phyloP scores from a whole-genome alignment of 176 grass and related monocot genomes.

The Guadua angustifolia region DNA sequence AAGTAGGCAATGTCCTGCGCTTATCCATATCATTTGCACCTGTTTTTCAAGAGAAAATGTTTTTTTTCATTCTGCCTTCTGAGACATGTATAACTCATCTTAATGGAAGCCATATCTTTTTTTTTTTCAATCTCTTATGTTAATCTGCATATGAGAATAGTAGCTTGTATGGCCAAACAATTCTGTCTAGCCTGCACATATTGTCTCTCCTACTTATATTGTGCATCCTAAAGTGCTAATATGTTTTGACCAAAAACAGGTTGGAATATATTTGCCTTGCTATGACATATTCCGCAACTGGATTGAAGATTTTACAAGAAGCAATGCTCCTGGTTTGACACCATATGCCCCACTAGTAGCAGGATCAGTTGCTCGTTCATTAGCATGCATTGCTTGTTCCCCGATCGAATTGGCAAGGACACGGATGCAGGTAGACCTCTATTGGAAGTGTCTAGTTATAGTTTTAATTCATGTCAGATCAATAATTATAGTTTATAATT shows the following conservation, averaged over 20 bases:
- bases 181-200: neutral
- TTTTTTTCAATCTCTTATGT: slow-evolving; percentile 4
- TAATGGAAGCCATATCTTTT: neutral
- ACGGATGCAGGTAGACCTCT: slow-evolving; percentile 83
- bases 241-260: slow-evolving; percentile 58
- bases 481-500: neutral
- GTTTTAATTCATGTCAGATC: neutral
- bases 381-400: slow-evolving; percentile 96
- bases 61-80: neutral
- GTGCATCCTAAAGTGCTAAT: slow-evolving; percentile 8
- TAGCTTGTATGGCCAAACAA: neutral
- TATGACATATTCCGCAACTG: slow-evolving; percentile 92
- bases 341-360: slow-evolving; percentile 84
- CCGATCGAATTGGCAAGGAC: slow-evolving; percentile 91
- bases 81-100: neutral
- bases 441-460: slow-evolving; percentile 9
- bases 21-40: neutral
- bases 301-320: slow-evolving; percentile 75
- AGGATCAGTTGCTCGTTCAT: slow-evolving; percentile 76
- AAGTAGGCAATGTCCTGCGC: slow-evolving; percentile 1
- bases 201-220: neutral
- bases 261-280: slow-evolving; percentile 97
- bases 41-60: neutral
- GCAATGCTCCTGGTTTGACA: slow-evolving; percentile 76
- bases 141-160: neutral